Conservation (phyloP, 2,329 filamentous ascomycete genomes). For the Ceratocystis destructans region DNA sequence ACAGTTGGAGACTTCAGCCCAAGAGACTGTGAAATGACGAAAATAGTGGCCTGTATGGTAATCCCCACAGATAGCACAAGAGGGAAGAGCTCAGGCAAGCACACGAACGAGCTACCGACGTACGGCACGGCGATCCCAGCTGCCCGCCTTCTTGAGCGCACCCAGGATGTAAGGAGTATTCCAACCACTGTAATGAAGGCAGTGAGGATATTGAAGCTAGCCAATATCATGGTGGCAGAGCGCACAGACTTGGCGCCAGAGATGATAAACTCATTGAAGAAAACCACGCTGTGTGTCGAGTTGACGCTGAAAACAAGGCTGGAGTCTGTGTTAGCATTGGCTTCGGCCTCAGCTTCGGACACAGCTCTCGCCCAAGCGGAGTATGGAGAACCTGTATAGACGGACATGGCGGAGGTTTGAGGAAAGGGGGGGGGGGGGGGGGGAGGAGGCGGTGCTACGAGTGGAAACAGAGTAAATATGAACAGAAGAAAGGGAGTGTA, state of each 20-base stretch:
- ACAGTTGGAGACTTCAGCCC: slow-evolving; percentile 40
- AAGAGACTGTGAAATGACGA: slow-evolving; percentile 42
- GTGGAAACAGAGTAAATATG: background rate
- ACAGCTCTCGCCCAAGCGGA: slow-evolving; percentile 12
- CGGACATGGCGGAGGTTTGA: slow-evolving; percentile 11
- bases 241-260: slow-evolving; percentile 43
- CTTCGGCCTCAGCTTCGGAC: background rate
- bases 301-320: slow-evolving; percentile 26
- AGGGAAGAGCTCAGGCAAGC: slow-evolving; percentile 38
- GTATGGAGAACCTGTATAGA: slow-evolving; percentile 3
- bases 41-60: slow-evolving; percentile 42
- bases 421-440: background rate
- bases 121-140: slow-evolving; percentile 21
- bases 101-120: slow-evolving; percentile 33
- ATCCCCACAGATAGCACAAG: slow-evolving; percentile 45
- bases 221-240: slow-evolving; percentile 47
- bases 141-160: slow-evolving; percentile 31
- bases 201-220: slow-evolving; percentile 46
- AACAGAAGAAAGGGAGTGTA: background rate
- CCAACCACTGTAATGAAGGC: slow-evolving; percentile 42
- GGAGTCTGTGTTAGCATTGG: slow-evolving; percentile 19
- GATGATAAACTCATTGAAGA: slow-evolving; percentile 40
- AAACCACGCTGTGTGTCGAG: slow-evolving; percentile 28
- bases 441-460: no score
- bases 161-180: slow-evolving; percentile 44